Evolutionary conservation across 768 basidiomycete genomes (phyloP), one percentile per base, ranked within the genome.

Genomic region (Amanita exitialis): DNA sequence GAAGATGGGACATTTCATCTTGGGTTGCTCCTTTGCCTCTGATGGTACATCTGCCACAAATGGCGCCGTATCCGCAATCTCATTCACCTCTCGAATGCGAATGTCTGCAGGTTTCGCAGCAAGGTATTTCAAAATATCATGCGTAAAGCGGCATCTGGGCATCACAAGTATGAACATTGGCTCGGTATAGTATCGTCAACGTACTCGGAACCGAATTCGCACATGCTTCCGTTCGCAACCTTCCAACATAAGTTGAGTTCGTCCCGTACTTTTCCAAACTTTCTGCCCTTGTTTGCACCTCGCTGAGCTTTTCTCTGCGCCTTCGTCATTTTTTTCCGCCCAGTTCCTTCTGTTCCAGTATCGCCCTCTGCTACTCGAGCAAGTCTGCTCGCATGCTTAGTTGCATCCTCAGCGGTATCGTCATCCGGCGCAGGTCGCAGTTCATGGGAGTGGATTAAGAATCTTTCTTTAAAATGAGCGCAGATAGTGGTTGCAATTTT

Each of bases 191-290:
- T 15, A 47, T 37, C 4, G 7, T 37, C 23, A 27, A 75, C 79
- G 57, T 56, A 85, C 81, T 80, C 72, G 47, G 72, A 66, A 16
- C 86, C 87, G 57, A 80, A 79, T 55, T 86, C 82, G 60, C 93
- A 96, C 6, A 69, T 58, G 30, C 72, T 68, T 0, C 84, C 87
- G 47, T 73, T 78, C 2, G 90, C 92, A 47, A 91, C 67, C 47
- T 74, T 77, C 78, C 83, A 86, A 66, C 94, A 97, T 23, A 97
- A 68, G 30, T 90, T 83, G 2, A 90, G 66, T 39, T 87, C 86
- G 59, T 94, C 93, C 48, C 79, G 73, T 15, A 87, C 72, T 61
- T 85, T 85, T 15, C 75, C 81, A 64, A 91, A 93, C 12, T 81
- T 75, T 37, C 94, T 67, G 10, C 80, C 83, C 62, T 91, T 94